Evolutionary conservation across 2,329 filamentous ascomycete species (phyloP), one percentile per base, ranked within the genome.

Genomic region (Verticillium zaregamsianum): DNA sequence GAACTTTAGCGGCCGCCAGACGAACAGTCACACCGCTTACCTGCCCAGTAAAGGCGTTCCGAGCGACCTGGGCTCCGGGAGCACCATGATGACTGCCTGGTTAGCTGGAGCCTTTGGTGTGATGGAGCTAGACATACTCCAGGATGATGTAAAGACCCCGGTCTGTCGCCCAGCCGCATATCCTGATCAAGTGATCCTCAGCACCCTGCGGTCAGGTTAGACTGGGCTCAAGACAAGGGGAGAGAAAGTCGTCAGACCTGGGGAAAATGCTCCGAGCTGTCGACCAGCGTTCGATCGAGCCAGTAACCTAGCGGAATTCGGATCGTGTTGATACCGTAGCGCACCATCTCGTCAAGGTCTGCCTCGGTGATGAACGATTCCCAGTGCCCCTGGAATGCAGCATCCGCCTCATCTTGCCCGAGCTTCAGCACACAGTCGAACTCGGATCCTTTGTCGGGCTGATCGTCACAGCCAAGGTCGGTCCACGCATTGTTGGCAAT

Each of bases 241-340:
- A 1, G 3, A 2, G 23, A 39, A 20, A 55, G n/a, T 55, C 23
- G 28, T 7, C 64, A 2, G 12, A 62, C 64, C 65, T 66, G 70
- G 3, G 82, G 81, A 61, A 85, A 86, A 62, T 82, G 74, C 70
- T 85, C 82, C 33, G 75, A 80, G 54, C 74, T 59, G 60, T 82
- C 75, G 12, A 86, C 79, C 2, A 83, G 69, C 40, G 76, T 75
- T 66, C 84, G 81, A 49, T 80, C 73, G 40, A 85, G 72, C 82
- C 82, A 86, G 70, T 83, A 86, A 9, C 83, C 84, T 3, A 86
- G 71, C 0, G 83, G 82, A 25, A 86, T 78, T 5, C 82, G 77
- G 56, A 86, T 74, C 0, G 82, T 81, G 68, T 86, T 85, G 49
- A 86, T 70, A 0, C 82, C 81, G 52, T 77, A 79, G 52, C 69